These are phyloP conservation scores for Diversispora eburnea DNA, from an alignment of 192 early-diverging fungal species.

Conservation along the genomic window DNA sequence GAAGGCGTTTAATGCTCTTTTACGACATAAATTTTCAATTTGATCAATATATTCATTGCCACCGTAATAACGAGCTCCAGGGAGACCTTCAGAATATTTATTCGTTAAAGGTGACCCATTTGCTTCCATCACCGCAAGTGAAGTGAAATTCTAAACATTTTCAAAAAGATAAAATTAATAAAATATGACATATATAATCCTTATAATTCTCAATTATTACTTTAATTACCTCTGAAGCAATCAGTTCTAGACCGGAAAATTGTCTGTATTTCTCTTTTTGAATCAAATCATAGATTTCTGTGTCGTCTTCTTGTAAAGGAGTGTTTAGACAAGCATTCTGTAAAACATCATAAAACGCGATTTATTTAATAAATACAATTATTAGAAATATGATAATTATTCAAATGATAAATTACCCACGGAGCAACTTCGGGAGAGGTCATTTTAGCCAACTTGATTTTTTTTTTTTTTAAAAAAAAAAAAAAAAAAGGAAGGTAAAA, in stretches of 20 bases:
- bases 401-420: neutral
- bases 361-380: neutral
- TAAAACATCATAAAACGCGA: neutral
- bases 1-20: constrained; percentile 94
- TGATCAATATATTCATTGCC: constrained; percentile 98
- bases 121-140: constrained; percentile 99
- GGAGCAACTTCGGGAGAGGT: neutral
- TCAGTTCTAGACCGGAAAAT: constrained; percentile 96
- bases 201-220: no score
- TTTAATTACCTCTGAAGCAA: constrained; percentile 86
- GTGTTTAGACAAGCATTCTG: constrained; percentile 81
- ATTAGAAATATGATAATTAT: neutral
- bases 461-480: constrained; percentile 3
- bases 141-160: constrained; percentile 89
- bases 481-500: neutral
- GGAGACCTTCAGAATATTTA: constrained; percentile 99
- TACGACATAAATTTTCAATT: constrained; percentile 92
- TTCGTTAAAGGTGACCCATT: constrained; percentile 99
- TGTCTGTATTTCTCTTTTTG: constrained; percentile 98
- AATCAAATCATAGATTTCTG: constrained; percentile 88
- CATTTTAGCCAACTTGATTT: neutral
- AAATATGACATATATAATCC: no score
- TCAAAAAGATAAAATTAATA: no score
- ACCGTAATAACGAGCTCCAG: constrained; percentile 98
- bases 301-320: constrained; percentile 87